Base-by-base conservation (phyloP, 2,329 filamentous ascomycete genomes). In the Reticulascus tulasneorum region DNA sequence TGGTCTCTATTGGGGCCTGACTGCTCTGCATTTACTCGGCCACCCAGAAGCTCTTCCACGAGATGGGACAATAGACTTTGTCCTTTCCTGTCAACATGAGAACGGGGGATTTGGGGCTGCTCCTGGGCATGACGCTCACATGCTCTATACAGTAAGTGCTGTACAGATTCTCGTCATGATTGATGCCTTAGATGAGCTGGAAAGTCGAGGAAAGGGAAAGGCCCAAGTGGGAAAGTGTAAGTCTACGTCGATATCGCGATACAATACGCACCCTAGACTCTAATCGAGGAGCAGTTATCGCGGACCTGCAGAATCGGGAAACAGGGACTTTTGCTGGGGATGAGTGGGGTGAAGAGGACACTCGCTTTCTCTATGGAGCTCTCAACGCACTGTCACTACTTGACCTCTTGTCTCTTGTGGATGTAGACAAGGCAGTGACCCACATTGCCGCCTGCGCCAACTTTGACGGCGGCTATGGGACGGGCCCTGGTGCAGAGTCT, bases 331-430 rank as follows among this genome's bases (percentile, higher is more conserved):
- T 98, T 60, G 79, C 84, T 36, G 93, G 93, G 32, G 93, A 98
- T 55, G 84, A 94, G 60, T 98, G 90, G 90, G 93, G 93, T 21
- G 93, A 98, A 61, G 83, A 85, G 45, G 93, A 98, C 62, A 97
- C 93, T 0, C 81, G 93, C 17, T 98, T 98, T 56, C 72, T 98
- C 9, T 97, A 94, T 56, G 85, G 84, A 23, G 89, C 88, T 7
- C 71, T 98, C 37, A 94, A 94, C 57, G 87, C 88, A 1, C 71
- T 98, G 12, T 96, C 91, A 1, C 76, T 98, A 9, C 73, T 98
- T 13, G 77, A 77, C 6, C 71, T 90, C 23, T 65, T 94, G 31
- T 65, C 82, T 29, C 60, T 90, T 4, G 77, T 94, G 44, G 77
- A 98, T 53, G 74, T 96, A 6, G 70, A 84, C 40, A 86, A 84